A percentile compares a stretch with the other conserved stretches of the same genome.
These are phyloP conservation scores for Erodium moschatum DNA, from an alignment of 441 rosid genomes.

Conservation along the genomic window DNA sequence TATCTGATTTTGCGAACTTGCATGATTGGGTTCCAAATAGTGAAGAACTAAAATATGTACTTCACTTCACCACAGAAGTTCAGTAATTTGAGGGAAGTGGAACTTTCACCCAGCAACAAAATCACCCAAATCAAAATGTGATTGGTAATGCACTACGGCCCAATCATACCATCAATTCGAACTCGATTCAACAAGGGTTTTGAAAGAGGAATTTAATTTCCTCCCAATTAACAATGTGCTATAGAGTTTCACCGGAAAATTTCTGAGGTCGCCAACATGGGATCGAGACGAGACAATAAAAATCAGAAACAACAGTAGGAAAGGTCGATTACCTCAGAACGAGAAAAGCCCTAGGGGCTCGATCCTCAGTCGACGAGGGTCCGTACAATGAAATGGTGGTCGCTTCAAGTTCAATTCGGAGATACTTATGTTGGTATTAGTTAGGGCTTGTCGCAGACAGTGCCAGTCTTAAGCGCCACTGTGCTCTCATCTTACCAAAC, in stretches of 20 bases:
- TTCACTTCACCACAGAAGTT: background rate
- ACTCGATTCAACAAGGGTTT: background rate
- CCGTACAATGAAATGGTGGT: background rate
- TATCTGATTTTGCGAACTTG: background rate
- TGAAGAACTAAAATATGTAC: background rate
- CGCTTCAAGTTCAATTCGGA: too few species aligned
- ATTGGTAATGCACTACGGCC: background rate
- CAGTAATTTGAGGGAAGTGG: background rate
- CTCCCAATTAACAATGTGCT: background rate
- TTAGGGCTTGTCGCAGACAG: too few species aligned
- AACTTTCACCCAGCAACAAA: background rate
- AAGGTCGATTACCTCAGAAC: background rate
- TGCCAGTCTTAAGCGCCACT: too few species aligned
- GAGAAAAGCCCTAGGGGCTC: background rate
- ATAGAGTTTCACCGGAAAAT: background rate
- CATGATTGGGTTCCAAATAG: background rate
- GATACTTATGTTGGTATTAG: too few species aligned
- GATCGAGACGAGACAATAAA: background rate
- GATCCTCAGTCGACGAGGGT: background rate
- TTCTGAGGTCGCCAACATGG: too few species aligned
- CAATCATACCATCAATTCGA: background rate
- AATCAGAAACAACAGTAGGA: background rate
- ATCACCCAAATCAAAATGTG: background rate
- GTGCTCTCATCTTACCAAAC: too few species aligned
- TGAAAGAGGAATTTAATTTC: background rate